Conservation (phyloP, 2,329 filamentous ascomycete species). For the Dothiorella sarmentorum region DNA sequence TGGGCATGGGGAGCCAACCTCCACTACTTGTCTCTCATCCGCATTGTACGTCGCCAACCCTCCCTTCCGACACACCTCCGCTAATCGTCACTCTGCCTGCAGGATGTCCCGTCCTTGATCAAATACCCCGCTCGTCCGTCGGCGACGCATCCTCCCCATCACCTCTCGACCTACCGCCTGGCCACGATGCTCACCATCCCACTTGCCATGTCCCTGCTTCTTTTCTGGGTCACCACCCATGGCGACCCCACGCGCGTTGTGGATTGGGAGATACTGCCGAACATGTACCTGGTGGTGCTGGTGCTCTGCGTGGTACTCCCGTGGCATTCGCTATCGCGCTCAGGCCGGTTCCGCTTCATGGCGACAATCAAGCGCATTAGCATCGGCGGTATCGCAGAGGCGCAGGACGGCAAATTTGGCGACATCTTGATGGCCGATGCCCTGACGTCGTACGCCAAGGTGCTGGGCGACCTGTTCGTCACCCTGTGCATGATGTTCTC, state of each 20-base stretch:
- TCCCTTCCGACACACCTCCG: slow-evolving; percentile 13
- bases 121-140: slow-evolving; percentile 76
- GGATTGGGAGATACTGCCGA: slow-evolving; percentile 79
- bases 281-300: slow-evolving; percentile 74
- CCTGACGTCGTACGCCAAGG: slow-evolving; percentile 89
- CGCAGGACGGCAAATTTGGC: slow-evolving; percentile 87
- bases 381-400: slow-evolving; percentile 80
- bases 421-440: slow-evolving; percentile 93
- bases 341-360: slow-evolving; percentile 73
- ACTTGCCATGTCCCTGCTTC: slow-evolving; percentile 65
- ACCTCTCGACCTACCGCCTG: slow-evolving; percentile 81
- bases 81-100: slow-evolving; percentile 22
- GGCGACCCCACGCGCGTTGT: slow-evolving; percentile 67
- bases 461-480: slow-evolving; percentile 85
- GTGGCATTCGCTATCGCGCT: slow-evolving; percentile 62
- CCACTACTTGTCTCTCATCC: slow-evolving; percentile 73
- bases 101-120: slow-evolving; percentile 81
- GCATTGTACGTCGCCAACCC: slow-evolving; percentile 58
- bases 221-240: slow-evolving; percentile 81
- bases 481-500: slow-evolving; percentile 82
- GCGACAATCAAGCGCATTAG: slow-evolving; percentile 72
- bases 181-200: slow-evolving; percentile 72
- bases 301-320: slow-evolving; percentile 70
- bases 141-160: slow-evolving; percentile 67
- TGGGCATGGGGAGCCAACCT: slow-evolving; percentile 96